A percentile compares a stretch with the other conserved stretches of the same genome.
Conservation (phyloP, 495 filamentous ascomycete genomes). For the Tuber magnatum region DNA sequence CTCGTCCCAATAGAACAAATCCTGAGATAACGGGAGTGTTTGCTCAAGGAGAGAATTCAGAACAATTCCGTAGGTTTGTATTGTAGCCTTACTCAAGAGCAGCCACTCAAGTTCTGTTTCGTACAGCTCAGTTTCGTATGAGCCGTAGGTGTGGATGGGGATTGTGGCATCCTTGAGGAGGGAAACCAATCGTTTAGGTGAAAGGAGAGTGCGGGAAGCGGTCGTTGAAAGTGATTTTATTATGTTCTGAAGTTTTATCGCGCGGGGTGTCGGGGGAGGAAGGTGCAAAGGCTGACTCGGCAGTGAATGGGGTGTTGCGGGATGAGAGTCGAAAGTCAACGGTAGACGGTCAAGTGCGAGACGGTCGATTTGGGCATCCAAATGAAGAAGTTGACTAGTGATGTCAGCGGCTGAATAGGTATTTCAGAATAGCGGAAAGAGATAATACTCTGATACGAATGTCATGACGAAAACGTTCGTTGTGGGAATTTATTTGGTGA, state of each 20-base stretch:
- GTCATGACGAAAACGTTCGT: slow-evolving; percentile 34
- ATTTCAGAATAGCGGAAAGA: neutral
- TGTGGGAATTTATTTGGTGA: slow-evolving; percentile 9
- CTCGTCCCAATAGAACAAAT: slow-evolving; percentile 90
- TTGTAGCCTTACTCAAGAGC: slow-evolving; percentile 73
- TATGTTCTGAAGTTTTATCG: slow-evolving; percentile 52
- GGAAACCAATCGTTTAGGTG: slow-evolving; percentile 49
- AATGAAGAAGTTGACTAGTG: slow-evolving; percentile 64
- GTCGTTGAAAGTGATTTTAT: slow-evolving; percentile 51
- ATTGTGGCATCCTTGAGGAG: slow-evolving; percentile 56
- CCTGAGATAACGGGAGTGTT: slow-evolving; percentile 69
- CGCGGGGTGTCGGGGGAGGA: slow-evolving; percentile 21
- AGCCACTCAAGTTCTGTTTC: slow-evolving; percentile 80
- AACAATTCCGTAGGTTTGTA: slow-evolving; percentile 72
- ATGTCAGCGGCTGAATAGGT: slow-evolving; percentile 27
- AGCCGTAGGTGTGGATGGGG: slow-evolving; percentile 33
- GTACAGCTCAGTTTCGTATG: slow-evolving; percentile 44
- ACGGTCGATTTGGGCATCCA: slow-evolving; percentile 74
- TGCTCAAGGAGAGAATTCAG: slow-evolving; percentile 67
- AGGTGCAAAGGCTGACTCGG: slow-evolving; percentile 17
- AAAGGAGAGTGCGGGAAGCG: slow-evolving; percentile 39
- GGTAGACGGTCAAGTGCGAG: slow-evolving; percentile 50
- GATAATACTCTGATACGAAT: slow-evolving; percentile 39
- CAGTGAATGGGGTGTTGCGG: slow-evolving; percentile 30
- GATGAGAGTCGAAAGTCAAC: slow-evolving; percentile 18